Evolutionary conservation across 129 eudicot species (phyloP).

Genomic region (Flaveria sonorensis): DNA sequence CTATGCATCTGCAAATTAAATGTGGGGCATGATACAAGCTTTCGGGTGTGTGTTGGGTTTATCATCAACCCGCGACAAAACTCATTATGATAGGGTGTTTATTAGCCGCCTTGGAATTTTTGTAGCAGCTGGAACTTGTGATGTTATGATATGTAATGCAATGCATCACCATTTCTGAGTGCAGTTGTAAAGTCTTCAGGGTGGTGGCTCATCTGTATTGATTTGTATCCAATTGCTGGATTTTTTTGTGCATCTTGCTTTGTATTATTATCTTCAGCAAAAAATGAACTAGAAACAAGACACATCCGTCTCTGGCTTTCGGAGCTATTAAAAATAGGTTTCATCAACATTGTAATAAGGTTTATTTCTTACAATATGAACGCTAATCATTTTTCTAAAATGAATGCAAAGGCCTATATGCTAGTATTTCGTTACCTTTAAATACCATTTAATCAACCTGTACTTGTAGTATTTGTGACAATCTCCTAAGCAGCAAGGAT

Average conservation of each 20-base stretch:
- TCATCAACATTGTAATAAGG: neutral
- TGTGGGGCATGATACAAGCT: conserved; percentile 3
- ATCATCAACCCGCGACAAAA: neutral
- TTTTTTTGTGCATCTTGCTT: neutral
- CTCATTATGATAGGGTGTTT: neutral
- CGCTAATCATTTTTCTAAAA: neutral
- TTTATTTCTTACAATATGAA: neutral
- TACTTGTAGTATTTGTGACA: too few species aligned
- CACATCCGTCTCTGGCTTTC: neutral
- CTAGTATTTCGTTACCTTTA: too few species aligned
- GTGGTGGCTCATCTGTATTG: neutral
- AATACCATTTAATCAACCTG: too few species aligned
- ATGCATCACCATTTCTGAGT: neutral
- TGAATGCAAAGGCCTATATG: neutral
- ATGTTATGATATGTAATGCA: neutral
- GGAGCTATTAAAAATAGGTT: neutral
- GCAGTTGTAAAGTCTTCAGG: neutral
- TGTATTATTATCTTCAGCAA: neutral
- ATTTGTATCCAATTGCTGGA: neutral
- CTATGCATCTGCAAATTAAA: conserved; percentile 6
- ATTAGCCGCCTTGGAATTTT: neutral
- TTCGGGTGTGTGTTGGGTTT: neutral
- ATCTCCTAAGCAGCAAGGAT: neutral
- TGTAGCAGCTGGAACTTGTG: conserved; percentile 2
- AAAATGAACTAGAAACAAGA: neutral